Base-by-base conservation (phyloP, 2,329 filamentous ascomycete genomes). In the Gremmenia infestans region DNA sequence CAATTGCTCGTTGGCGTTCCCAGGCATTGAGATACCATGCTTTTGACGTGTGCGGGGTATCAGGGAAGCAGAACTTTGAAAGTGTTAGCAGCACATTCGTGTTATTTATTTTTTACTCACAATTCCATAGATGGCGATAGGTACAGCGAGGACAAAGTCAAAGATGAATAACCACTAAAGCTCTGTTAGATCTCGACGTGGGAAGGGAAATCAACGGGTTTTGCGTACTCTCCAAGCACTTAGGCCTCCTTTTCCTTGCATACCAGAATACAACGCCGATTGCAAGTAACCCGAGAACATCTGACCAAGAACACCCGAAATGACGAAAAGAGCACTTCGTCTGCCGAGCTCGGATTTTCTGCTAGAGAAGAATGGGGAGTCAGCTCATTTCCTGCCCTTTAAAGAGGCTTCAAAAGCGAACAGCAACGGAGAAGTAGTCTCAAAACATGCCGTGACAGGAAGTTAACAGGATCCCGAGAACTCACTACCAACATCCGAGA, bases 201-300 rank as follows among this genome's bases (percentile, higher is more conserved):
- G 28, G 11, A 32, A 32, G 9, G 9, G 1, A 32, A 11, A 32
- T 11, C 9, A 32, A 4, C 9, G 28, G 28, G 28, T 11, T 32
- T 32, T 32, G 9, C 28, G 4, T 11, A 32, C 28, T 48, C 72
- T 70, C 74, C 73, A 68, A 37, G 71, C 75, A 0, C 66, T 56
- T 2, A 74, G 62, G 0, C 73, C 73, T 8, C 64, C 58, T 2
- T 58, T 64, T 0, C 72, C 72, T 25, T 76, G 64, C 63, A 76
- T 69, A 5, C 71, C 70, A 1, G 65, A 63, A 48, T 73, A 72
- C 1, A 76, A 60, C 2, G 68, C 73, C 1, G 72, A 69, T 63
- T 75, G 73, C 1, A 76, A 68, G 55, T 75, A 76, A 2, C 73
- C 74, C 0, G 70, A 69, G 48, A 74, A 73, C 73, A 76, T 75